These are phyloP conservation scores for Zanthoxylum bungeanum DNA, from an alignment of 345 rosid genomes.

Conservation along the genomic window DNA sequence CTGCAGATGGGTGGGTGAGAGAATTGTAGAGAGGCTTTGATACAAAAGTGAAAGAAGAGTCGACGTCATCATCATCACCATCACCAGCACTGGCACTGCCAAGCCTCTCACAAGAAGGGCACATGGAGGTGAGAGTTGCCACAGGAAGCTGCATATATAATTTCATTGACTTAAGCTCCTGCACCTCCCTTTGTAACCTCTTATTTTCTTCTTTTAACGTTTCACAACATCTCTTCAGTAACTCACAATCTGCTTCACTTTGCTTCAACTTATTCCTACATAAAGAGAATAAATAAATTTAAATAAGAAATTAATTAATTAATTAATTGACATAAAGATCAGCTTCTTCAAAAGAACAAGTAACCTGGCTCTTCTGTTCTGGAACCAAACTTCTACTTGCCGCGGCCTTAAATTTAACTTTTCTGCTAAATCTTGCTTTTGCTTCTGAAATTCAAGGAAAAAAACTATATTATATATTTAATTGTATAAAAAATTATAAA, in stretches of 20 bases:
- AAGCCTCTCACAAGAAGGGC: constrained; percentile 40
- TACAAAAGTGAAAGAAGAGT: constrained; percentile 9
- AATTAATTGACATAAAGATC: background rate
- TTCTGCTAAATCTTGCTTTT: constrained; percentile 58
- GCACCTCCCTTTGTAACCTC: constrained; percentile 51
- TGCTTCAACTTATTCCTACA: constrained; percentile 69
- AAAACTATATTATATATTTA: no score
- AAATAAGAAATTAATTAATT: background rate
- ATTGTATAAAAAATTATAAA: no score
- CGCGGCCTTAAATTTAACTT: constrained; percentile 63
- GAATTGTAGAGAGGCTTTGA: constrained; percentile 19
- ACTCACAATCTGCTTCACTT: constrained; percentile 56
- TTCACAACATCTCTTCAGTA: constrained; percentile 55
- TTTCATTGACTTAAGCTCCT: constrained; percentile 50
- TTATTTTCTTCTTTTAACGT: constrained; percentile 54
- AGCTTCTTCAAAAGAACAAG: constrained; percentile 5
- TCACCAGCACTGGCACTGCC: background rate
- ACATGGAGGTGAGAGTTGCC: constrained; percentile 30
- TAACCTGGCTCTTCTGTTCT: constrained; percentile 79
- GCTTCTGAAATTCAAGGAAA: constrained; percentile 33
- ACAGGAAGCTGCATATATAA: constrained; percentile 30
- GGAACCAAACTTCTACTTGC: constrained; percentile 86
- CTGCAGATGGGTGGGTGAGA: constrained; percentile 23
- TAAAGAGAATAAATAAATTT: background rate
- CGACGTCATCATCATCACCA: background rate